These are phyloP conservation scores for Chlorella vulgaris DNA, from an alignment of 139 green algal genomes.

Conservation along the genomic window DNA sequence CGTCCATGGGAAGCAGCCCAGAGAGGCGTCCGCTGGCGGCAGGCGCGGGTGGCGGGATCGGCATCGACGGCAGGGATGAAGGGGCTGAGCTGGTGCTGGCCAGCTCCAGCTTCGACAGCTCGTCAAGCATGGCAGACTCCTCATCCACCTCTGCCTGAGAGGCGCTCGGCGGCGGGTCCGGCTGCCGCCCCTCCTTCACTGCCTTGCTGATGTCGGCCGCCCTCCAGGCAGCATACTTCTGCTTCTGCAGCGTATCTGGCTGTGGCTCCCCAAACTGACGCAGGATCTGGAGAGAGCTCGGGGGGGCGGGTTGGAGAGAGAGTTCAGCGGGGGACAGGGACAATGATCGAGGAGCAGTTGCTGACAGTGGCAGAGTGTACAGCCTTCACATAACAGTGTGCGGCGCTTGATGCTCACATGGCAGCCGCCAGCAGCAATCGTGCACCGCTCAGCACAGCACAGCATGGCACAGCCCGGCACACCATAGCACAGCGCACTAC, in stretches of 20 bases:
- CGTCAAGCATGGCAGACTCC: slow-evolving; percentile 6
- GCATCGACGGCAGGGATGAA: slow-evolving; percentile 8
- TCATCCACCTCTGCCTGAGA: slow-evolving; percentile 18
- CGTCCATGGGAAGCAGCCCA: background rate
- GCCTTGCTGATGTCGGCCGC: slow-evolving; percentile 89
- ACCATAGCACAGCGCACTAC: too few relatives aligned
- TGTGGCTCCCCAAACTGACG: slow-evolving; percentile 77
- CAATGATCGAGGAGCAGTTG: too few relatives aligned
- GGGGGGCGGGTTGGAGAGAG: background rate
- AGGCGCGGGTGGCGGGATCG: too few relatives aligned
- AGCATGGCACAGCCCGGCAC: too few relatives aligned
- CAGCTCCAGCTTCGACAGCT: slow-evolving; percentile 24
- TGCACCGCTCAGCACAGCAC: too few relatives aligned
- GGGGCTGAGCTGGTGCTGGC: slow-evolving; percentile 6
- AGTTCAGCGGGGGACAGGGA: too few relatives aligned
- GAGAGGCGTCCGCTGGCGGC: background rate
- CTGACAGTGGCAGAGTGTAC: too few relatives aligned
- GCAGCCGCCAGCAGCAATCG: too few relatives aligned
- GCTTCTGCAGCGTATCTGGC: slow-evolving; percentile 76
- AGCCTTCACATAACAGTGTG: too few relatives aligned
- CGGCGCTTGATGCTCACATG: too few relatives aligned
- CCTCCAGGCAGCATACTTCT: slow-evolving; percentile 85
- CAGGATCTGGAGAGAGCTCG: slow-evolving; percentile 42
- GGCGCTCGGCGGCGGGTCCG: slow-evolving; percentile 50
- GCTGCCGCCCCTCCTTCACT: slow-evolving; percentile 74